Base-by-base conservation (phyloP, 1,284 basidiomycete species). In the Ceratobasidium sp. region DNA sequence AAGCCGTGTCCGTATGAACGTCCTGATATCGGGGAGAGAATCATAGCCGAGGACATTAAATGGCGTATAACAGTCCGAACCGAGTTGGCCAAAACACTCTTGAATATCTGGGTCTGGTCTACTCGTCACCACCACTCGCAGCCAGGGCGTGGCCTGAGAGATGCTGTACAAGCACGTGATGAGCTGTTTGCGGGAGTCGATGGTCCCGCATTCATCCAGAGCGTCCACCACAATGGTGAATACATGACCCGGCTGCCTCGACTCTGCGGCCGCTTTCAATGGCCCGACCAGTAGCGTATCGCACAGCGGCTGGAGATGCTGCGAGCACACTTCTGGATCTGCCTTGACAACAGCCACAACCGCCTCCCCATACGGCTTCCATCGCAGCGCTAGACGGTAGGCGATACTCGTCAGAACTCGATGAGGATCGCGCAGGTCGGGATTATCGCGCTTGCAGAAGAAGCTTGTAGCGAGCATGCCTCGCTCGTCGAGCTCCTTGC, bases 381-480 rank as follows among this genome's bases (percentile, higher is more conserved):
- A 62, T 12, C 14, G 30, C 6, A 33, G 6, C 1, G 70, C 69
- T 2, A 78, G 62, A 23, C 74, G 48, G n/a, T 68, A 60, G 6
- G 62, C 77, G 2, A 78, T 46, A 3, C 73, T 67, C 14, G 60
- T 64, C 30, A 77, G 57, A 7, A 78, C 62, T 27, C 35, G 64
- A 6, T 38, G 18, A 14, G 78, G 73, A 18, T 67, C 60, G 23
- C 54, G 68, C n/a, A 59, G 46, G 5, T 66, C 46, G 0, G 59
- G 59, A 27, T 41, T 46, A 55, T 77, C 81, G 0, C 83, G 80
- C 14, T 83, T 82, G 66, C 83, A 85, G 80, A 84, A 85, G n/a
- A 64, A 68, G 10, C 80, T 83, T 1, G 83, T 83, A 4, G 82
- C 83, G 1, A 84, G 82, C 7, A 30, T 52, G 1, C 75, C 65